phyloP scores from a whole-genome alignment of 805 yeast genomes.

The Candida ponderosae region DNA sequence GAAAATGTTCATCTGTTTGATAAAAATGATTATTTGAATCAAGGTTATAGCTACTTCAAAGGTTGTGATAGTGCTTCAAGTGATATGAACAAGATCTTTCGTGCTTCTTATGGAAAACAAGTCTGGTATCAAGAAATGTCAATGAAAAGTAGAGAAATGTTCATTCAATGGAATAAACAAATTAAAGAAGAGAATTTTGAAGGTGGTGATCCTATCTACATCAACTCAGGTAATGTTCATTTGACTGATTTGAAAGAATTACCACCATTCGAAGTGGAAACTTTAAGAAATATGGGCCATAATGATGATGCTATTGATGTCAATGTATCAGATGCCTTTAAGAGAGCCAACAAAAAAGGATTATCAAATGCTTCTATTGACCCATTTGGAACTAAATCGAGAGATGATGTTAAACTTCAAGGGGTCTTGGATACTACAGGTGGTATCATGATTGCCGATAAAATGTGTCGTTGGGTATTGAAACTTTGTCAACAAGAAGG shows the following conservation, averaged over 20 bases:
- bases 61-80: conserved; percentile 34
- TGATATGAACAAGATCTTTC: conserved; percentile 31
- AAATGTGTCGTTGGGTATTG: conserved; percentile 23
- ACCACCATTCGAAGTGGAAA: conserved; percentile 15
- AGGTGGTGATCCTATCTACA: conserved; percentile 17
- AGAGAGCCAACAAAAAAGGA: conserved; percentile 14
- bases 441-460: conserved; percentile 24
- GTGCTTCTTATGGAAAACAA: conserved; percentile 31
- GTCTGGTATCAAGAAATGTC: conserved; percentile 23
- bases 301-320: conserved; percentile 10
- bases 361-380: conserved; percentile 11
- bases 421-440: conserved; percentile 23
- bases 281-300: conserved; percentile 12
- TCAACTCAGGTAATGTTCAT: conserved; percentile 19
- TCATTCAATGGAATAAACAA: conserved; percentile 18
- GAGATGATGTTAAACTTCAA: conserved; percentile 9
- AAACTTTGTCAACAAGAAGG: conserved; percentile 14
- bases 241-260: conserved; percentile 14
- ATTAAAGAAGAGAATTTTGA: conserved; percentile 16
- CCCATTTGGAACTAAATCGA: conserved; percentile 11
- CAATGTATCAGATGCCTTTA: conserved; percentile 13
- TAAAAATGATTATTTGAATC: conserved; percentile 22
- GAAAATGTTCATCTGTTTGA: conserved; percentile 29
- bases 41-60: conserved; percentile 22
- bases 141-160: conserved; percentile 12